A percentile compares a stretch with the other conserved stretches of the same genome.
phyloP scores from a whole-genome alignment of 176 grass and related monocot species.

The Aegilops tauschii region DNA sequence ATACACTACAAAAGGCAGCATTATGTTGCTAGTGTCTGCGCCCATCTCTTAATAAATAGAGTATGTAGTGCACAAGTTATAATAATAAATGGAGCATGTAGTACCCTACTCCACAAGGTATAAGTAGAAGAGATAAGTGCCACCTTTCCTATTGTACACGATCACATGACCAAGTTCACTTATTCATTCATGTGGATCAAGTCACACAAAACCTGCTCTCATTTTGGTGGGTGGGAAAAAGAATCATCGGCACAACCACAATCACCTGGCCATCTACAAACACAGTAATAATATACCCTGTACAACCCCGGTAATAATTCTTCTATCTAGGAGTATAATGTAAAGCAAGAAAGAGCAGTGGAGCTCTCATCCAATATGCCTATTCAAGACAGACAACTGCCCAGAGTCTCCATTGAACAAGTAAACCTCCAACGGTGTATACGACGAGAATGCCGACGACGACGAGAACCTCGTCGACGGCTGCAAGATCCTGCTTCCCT shows the following conservation, averaged over 20 bases:
- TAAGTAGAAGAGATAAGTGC: background rate
- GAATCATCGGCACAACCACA: background rate
- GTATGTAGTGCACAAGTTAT: too few species aligned
- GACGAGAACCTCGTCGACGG: conserved; percentile 58
- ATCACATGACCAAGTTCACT: background rate
- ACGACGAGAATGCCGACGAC: conserved; percentile 10
- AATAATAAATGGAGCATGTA: too few species aligned
- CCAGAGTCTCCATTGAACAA: conserved; percentile 91
- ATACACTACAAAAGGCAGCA: background rate
- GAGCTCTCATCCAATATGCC: conserved; percentile 51
- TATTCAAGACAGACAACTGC: conserved; percentile 81
- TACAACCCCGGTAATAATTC: conserved; percentile 12
- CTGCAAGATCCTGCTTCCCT: conserved; percentile 86
- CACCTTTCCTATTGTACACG: background rate
- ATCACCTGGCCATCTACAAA: background rate
- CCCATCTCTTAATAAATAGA: background rate
- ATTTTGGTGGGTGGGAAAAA: background rate
- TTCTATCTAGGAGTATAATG: background rate
- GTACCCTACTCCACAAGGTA: too few species aligned
- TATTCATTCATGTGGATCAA: background rate
- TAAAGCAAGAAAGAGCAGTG: background rate
- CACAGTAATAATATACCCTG: background rate
- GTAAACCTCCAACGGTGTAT: conserved; percentile 81
- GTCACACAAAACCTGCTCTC: background rate
- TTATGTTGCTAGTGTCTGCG: background rate